Evolutionary conservation across 163 green algal species (phyloP).

Genomic region (Scenedesmus sp.): DNA sequence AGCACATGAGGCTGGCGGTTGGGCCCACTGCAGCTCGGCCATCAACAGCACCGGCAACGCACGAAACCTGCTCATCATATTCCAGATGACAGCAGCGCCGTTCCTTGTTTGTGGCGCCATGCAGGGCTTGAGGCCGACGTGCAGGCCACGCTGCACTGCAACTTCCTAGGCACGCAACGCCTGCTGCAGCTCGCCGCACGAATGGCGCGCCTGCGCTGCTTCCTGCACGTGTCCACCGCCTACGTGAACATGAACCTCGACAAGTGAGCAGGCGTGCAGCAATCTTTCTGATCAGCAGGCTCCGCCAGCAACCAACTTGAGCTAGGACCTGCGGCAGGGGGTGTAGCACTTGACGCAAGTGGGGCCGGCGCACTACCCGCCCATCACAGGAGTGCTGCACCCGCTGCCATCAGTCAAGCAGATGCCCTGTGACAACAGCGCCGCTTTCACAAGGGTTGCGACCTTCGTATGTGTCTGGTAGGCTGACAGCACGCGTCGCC

Average conservation of each 20-base stretch:
- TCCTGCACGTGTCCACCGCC: conserved; percentile 69
- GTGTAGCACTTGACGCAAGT: no score
- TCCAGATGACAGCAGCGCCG: no score
- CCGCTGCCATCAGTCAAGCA: no score
- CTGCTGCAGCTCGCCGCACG: conserved; percentile 59
- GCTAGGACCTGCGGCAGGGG: no score
- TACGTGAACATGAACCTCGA: conserved; percentile 70
- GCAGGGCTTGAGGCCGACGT: neutral
- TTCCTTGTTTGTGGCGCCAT: neutral
- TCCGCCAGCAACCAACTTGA: neutral
- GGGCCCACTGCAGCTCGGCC: neutral
- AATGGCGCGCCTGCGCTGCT: conserved; percentile 58
- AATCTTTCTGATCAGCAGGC: neutral
- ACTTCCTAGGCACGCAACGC: conserved; percentile 65
- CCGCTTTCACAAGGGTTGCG: no score
- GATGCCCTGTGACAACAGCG: no score
- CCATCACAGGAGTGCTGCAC: no score
- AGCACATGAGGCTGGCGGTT: conserved; percentile 60
- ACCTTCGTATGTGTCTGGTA: no score
- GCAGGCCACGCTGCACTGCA: conserved; percentile 45
- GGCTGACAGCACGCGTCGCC: no score
- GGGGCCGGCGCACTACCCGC: no score
- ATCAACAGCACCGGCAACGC: no score
- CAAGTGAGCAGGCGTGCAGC: neutral
- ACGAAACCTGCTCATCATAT: neutral